Evolutionary conservation across 225 moss, liverwort and hornwort genomes (phyloP), one percentile per base, ranked within the genome.

Genomic region (Pseudoscleropodium purum): DNA sequence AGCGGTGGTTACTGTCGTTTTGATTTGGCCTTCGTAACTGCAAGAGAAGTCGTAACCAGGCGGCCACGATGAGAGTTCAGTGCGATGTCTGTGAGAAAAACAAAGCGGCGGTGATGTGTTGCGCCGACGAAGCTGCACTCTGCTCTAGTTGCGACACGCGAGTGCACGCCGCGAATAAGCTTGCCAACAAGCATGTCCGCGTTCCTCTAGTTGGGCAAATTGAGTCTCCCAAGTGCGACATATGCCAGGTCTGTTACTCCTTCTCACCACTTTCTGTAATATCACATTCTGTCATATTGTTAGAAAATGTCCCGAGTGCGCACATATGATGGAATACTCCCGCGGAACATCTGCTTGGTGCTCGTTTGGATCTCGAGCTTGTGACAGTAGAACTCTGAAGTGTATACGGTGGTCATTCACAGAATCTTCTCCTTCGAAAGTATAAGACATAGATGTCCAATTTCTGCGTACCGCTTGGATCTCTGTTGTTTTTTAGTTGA

Each of bases 21-120:
- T 81, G 82, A 52, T 62, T 76, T 39, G 43, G 19, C 15, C 2
- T 72, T 78, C 60, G 2, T 37, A 37, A 57, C 24, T 63, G n/a
- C 24, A 26, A 75, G 65, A 76, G 87, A 84, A 70, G 24, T 31
- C 11, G 69, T 79, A 56, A 41, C 21, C 62, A 61, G 82, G 64
- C 39, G 75, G 89, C 19, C 78, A 89, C 84, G 70, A 94, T 94
- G 94, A 91, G 92, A 91, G 92, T 94, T 91, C 94, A 89, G 92
- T 94, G 94, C 89, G 94, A 92, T 94, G 94, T 92, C 34, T 94
- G 94, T 87, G 94, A 94, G 91, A 92, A 85, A 57, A 92, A 91
- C 41, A 92, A 85, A 78, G 94, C 94, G 90, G 70, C 94, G 84
- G 94, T 94, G 87, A 94, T 94, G 94, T 94, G 94, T 75, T 92